Evolutionary conservation across 345 rosid species (phyloP), one percentile per base, ranked within the genome.

Genomic region (Leavenworthia alabamica): DNA sequence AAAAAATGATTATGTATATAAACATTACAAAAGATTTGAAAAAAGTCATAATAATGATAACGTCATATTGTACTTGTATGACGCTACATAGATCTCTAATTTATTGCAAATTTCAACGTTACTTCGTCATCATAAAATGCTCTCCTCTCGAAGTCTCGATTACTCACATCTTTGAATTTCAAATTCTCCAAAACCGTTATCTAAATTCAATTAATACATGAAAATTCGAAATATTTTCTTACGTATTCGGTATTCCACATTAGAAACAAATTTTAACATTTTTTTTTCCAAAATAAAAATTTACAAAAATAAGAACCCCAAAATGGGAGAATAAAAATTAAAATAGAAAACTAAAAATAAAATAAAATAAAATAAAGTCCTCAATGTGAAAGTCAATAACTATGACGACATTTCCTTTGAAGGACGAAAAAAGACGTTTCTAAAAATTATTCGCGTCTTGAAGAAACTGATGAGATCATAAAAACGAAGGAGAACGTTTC

Each of bases 51-150:
- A 16, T 46, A 70, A 54, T 55, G 63, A 62, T 53, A 37, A 55
- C 64, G 68, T 62, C 74, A 62, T 62, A 17, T 62, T 58, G 63
- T 62, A 62, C 64, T 70, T 55, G 63, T 54, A 57, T 70, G 74
- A 70, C 74, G 67, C 67, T 68, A 43, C 56, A 52, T 68, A 40
- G 61, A 51, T 60, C 27, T 62, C 13, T 1, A 27, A 62, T 70
- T 70, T 46, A 70, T 70, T 70, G 68, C 68, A 70, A 62, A 36
- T 46, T 70, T 70, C 74, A 70, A 70, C 74, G 44, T 46, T 57
- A 45, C 55, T 37, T 47, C 74, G 68, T 62, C 74, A 70, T 55
- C 74, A 39, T 70, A 54, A 12, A 13, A 13, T 61, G 28, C 45
- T 55, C 28, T 33, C 44, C 53, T 61, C 56, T 62, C 15, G n/a